These are phyloP conservation scores for Liquidambar formosana DNA, from an alignment of 164 flowering plant genomes.

Conservation along the genomic window DNA sequence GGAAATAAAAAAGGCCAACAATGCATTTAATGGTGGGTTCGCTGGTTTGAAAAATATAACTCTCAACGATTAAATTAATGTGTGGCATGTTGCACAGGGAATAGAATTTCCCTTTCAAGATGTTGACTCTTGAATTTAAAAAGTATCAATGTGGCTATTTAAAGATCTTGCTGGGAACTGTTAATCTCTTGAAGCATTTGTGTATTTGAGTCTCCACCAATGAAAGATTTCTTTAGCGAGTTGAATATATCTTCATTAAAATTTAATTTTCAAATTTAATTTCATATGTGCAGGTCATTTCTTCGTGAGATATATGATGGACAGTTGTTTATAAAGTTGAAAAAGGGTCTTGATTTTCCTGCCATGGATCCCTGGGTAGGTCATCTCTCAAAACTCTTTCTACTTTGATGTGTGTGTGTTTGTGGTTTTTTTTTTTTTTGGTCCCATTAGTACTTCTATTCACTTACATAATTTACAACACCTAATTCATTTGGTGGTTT, in stretches of 20 bases:
- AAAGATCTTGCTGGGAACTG: neutral
- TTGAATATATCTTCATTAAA: neutral
- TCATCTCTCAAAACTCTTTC: constrained; percentile 9
- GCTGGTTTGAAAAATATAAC: too few species aligned
- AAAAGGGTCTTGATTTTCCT: constrained; percentile 78
- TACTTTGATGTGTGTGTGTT: too few species aligned
- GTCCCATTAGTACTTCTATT: neutral
- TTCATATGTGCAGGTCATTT: constrained; percentile 59
- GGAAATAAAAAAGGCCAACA: too few species aligned
- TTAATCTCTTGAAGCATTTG: neutral
- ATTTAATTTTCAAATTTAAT: neutral
- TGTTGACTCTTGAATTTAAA: neutral
- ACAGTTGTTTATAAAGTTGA: constrained; percentile 72
- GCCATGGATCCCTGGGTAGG: constrained; percentile 98
- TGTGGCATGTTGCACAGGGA: too few species aligned
- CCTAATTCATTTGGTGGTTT: too few species aligned
- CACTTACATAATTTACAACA: too few species aligned
- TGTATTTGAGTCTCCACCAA: neutral
- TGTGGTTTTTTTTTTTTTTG: neutral
- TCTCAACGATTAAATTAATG: too few species aligned
- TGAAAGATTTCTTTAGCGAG: neutral
- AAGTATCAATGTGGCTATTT: neutral
- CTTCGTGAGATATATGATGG: constrained; percentile 89
- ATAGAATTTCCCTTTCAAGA: neutral
- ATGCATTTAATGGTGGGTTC: too few species aligned